Conservation (phyloP, 805 yeast genomes). For the Cyberlindnera meyerae region DNA sequence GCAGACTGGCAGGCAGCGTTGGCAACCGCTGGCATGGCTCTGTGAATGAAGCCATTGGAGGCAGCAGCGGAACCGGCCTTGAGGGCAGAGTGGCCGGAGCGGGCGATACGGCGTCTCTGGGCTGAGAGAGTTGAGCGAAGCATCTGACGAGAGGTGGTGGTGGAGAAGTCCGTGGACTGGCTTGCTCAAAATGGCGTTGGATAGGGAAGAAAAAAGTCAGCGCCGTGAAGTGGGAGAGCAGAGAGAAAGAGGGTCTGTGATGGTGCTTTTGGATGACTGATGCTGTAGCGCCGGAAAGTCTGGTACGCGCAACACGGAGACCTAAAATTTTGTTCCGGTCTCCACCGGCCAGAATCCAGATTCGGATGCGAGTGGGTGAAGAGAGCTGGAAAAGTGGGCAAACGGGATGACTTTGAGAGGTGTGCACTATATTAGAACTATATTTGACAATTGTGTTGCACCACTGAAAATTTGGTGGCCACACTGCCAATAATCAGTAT, state of each 20-base stretch:
- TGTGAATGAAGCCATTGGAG: slow-evolving; percentile 7
- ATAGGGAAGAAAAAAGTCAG: background rate
- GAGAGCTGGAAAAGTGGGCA: background rate
- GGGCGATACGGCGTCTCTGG: slow-evolving; percentile 24
- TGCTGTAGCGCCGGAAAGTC: background rate
- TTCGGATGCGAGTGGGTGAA: no score
- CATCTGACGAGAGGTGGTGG: slow-evolving; percentile 11
- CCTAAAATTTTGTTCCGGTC: slow-evolving; percentile 1
- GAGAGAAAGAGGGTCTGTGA: no score
- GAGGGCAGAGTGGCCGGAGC: slow-evolving; percentile 17
- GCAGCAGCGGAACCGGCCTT: slow-evolving; percentile 15
- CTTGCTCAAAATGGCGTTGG: background rate
- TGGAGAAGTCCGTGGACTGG: background rate
- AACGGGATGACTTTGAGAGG: no score
- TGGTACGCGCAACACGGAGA: slow-evolving; percentile 5
- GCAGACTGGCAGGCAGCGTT: slow-evolving; percentile 15
- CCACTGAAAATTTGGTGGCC: no score
- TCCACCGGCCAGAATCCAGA: no score
- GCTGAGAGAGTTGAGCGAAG: slow-evolving; percentile 26
- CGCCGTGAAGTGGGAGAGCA: background rate
- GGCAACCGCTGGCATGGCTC: slow-evolving; percentile 12
- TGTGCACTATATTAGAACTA: no score
- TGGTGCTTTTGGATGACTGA: slow-evolving; percentile 1
- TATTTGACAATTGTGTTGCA: no score
- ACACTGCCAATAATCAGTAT: no score